phyloP scores from a whole-genome alignment of 495 filamentous ascomycete species.

The Penicillium roqueforti region DNA sequence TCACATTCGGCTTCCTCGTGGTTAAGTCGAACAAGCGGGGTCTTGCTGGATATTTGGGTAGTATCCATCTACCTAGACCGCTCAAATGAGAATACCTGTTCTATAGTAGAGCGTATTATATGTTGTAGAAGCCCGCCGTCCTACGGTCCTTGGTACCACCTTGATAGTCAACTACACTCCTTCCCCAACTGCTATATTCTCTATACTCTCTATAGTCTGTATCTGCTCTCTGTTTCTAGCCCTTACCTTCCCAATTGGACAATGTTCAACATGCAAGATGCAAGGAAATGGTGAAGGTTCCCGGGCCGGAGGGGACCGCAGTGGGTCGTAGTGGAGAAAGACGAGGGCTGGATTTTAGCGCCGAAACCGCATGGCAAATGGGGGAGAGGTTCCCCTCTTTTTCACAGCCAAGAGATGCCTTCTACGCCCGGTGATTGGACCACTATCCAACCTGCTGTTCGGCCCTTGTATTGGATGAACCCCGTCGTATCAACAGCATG shows the following conservation, averaged over 20 bases:
- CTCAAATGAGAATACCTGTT: slow-evolving; percentile 11
- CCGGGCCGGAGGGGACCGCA: slow-evolving; percentile 31
- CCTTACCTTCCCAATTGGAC: no score
- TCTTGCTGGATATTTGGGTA: slow-evolving; percentile 2
- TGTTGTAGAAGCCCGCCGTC: no score
- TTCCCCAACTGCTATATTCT: background rate
- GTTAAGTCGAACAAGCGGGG: slow-evolving; percentile 23
- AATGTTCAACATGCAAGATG: slow-evolving; percentile 11
- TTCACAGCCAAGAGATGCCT: slow-evolving; percentile 9
- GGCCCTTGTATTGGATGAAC: slow-evolving; percentile 26
- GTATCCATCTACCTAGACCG: slow-evolving; percentile 11
- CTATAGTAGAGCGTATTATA: background rate
- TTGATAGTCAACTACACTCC: background rate
- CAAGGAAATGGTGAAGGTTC: slow-evolving; percentile 23
- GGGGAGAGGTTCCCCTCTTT: slow-evolving; percentile 17
- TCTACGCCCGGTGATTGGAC: slow-evolving; percentile 24
- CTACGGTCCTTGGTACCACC: no score
- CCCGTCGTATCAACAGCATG: slow-evolving; percentile 13
- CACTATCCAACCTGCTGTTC: slow-evolving; percentile 12
- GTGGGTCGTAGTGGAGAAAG: slow-evolving; percentile 27
- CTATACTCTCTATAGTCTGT: background rate
- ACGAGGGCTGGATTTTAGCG: slow-evolving; percentile 22
- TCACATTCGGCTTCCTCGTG: slow-evolving; percentile 23
- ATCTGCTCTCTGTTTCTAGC: background rate
- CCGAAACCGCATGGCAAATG: slow-evolving; percentile 15